Conservation (phyloP, 371 early-diverging fungal species). For the Syncephalastrum contaminatum region DNA sequence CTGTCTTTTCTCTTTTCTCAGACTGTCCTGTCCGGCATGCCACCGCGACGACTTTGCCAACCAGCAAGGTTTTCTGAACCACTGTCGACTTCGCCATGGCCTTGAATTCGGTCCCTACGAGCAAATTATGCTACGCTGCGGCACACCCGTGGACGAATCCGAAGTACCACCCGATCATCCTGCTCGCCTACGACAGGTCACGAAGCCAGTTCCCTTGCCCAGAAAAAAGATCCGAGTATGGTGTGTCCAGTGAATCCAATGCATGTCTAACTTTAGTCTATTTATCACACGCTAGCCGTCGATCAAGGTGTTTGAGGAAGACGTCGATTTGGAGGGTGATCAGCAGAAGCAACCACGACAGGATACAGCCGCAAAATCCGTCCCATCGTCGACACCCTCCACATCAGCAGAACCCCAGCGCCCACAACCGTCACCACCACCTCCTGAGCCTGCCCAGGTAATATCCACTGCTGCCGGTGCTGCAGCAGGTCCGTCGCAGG, state of each 20-base stretch:
- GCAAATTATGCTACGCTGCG: constrained; percentile 69
- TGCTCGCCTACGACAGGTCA: constrained; percentile 39
- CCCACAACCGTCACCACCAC: not conserved
- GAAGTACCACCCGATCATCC: constrained; percentile 65
- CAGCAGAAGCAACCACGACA: constrained; percentile 9
- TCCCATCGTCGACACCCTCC: not conserved
- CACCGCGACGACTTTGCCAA: constrained; percentile 67
- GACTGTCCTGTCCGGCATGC: constrained; percentile 58
- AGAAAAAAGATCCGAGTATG: constrained; percentile 35
- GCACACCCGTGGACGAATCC: constrained; percentile 61
- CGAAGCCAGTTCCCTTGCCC: constrained; percentile 20
- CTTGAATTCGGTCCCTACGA: constrained; percentile 69
- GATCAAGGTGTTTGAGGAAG: constrained; percentile 73
- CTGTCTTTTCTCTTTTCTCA: constrained; percentile 5
- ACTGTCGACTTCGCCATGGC: constrained; percentile 72
- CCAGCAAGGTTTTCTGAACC: constrained; percentile 79
- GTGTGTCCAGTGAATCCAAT: constrained; percentile 3
- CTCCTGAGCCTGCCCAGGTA: not conserved
- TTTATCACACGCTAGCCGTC: constrained; percentile 47
- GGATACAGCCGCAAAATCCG: not conserved
- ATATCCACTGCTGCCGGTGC: constrained; percentile 12
- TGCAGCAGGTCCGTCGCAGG: constrained; percentile 4
- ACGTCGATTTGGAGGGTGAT: constrained; percentile 61
- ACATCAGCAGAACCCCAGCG: not conserved
- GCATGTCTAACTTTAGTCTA: not conserved